A percentile compares a stretch with the other conserved stretches of the same genome.
Evolutionary conservation across 306 rosid species (phyloP).

Genomic region (Hippophae gyantsensis): DNA sequence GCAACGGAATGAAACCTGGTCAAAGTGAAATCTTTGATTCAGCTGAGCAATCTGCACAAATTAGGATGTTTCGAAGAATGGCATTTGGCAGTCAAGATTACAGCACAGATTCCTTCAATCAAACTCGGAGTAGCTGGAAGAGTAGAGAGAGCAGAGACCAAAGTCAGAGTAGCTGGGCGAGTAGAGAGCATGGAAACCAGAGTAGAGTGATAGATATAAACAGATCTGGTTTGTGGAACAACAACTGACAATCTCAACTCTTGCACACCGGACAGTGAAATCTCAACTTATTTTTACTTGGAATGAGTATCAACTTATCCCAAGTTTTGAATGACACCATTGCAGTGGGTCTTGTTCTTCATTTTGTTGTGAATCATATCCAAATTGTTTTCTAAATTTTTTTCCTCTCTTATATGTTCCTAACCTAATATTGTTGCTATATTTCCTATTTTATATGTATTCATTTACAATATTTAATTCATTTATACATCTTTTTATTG

Average conservation of each 20-base stretch:
- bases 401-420: conserved; percentile 5
- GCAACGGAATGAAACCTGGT: conserved; percentile 84
- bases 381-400: background rate
- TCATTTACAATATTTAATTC: conserved; percentile 20
- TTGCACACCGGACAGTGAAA: conserved; percentile 6
- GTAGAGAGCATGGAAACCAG: conserved; percentile 31
- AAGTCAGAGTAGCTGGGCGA: conserved; percentile 52
- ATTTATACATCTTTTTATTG: conserved; percentile 15
- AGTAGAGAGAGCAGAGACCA: conserved; percentile 28
- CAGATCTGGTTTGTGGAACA: conserved; percentile 48
- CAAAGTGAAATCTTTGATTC: conserved; percentile 64
- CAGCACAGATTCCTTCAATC: conserved; percentile 47
- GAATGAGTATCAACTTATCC: background rate
- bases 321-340: background rate
- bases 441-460: conserved; percentile 18
- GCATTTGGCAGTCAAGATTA: conserved; percentile 74
- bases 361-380: conserved; percentile 34
- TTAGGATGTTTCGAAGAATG: conserved; percentile 78
- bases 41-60: conserved; percentile 67
- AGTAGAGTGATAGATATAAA: conserved; percentile 31
- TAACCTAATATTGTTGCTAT: conserved; percentile 26
- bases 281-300: background rate
- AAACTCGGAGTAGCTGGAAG: conserved; percentile 61
- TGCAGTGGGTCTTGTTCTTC: conserved; percentile 11
- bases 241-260: conserved; percentile 19